Evolutionary conservation across 257 asterid species (phyloP).

Genomic region (Scutellaria galericulata): DNA sequence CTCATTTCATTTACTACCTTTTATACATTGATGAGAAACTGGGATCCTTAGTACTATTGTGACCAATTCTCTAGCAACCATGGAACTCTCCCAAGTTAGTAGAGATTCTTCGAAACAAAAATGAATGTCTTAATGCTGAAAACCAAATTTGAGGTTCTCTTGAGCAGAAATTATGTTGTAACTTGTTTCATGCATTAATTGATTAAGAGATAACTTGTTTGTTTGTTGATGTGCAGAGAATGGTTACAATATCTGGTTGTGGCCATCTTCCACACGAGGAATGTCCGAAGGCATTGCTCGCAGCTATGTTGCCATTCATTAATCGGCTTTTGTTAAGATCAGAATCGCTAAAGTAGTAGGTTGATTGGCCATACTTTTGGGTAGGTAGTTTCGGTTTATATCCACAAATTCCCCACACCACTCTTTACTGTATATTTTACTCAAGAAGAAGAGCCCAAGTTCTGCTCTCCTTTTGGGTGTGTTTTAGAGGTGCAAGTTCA

Average conservation of each 20-base stretch:
- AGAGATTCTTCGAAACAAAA: background rate
- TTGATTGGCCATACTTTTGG: constrained; percentile 33
- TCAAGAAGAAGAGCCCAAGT: constrained; percentile 53
- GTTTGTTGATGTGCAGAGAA: constrained; percentile 57
- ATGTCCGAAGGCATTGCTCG: constrained; percentile 94
- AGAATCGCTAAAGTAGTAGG: constrained; percentile 52
- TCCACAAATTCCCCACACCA: background rate
- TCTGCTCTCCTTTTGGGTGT: constrained; percentile 53
- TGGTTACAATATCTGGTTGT: constrained; percentile 92
- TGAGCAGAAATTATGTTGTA: background rate
- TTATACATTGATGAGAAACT: background rate
- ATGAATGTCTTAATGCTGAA: too few species aligned
- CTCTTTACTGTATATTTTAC: constrained; percentile 39
- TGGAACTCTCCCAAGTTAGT: background rate
- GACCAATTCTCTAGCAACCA: background rate
- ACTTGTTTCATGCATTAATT: background rate
- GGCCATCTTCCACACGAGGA: constrained; percentile 99
- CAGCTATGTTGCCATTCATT: constrained; percentile 84
- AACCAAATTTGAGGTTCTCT: background rate
- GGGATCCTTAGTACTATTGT: background rate
- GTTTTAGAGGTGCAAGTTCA: constrained; percentile 37
- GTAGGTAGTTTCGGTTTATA: constrained; percentile 38
- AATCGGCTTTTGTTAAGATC: constrained; percentile 57
- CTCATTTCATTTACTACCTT: constrained; percentile 32
- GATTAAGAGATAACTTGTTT: background rate